These are phyloP conservation scores for Tricholoma terreum DNA, from an alignment of 768 basidiomycete genomes.

Conservation along the genomic window DNA sequence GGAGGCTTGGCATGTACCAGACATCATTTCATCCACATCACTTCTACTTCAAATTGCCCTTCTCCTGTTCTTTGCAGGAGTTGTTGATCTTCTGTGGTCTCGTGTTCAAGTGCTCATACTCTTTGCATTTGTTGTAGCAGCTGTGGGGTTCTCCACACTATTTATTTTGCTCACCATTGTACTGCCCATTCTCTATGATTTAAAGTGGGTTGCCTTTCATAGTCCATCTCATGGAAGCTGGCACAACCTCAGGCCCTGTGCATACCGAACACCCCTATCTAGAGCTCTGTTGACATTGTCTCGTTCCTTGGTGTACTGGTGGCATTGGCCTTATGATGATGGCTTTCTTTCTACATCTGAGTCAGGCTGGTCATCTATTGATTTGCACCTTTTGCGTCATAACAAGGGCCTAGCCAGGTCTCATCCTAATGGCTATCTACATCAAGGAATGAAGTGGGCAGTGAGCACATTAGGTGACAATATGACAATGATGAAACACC, in stretches of 20 bases:
- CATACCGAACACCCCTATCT: not conserved
- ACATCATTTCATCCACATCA: too few relatives aligned
- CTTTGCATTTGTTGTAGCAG: slow-evolving; percentile 2
- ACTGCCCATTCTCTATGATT: not conserved
- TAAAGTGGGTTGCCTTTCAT: not conserved
- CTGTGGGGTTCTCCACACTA: not conserved
- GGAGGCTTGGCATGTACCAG: too few relatives aligned
- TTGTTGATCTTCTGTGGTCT: slow-evolving; percentile 14
- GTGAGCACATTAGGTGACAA: not conserved
- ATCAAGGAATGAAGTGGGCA: not conserved
- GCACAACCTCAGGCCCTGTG: not conserved
- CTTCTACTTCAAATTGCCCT: slow-evolving; percentile 14
- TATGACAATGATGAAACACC: not conserved
- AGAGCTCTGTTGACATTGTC: not conserved
- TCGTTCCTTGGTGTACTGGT: not conserved
- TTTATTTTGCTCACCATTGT: not conserved
- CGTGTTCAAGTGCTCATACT: not conserved
- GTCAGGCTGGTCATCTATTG: not conserved
- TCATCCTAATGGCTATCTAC: too few relatives aligned
- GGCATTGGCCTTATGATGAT: not conserved
- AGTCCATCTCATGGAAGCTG: not conserved
- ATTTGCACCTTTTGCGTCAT: not conserved
- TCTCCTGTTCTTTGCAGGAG: slow-evolving; percentile 16
- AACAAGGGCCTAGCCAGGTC: not conserved
- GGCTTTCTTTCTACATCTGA: too few relatives aligned